phyloP scores from a whole-genome alignment of 148 eudicot genomes.

The Chenopodium berlandieri region DNA sequence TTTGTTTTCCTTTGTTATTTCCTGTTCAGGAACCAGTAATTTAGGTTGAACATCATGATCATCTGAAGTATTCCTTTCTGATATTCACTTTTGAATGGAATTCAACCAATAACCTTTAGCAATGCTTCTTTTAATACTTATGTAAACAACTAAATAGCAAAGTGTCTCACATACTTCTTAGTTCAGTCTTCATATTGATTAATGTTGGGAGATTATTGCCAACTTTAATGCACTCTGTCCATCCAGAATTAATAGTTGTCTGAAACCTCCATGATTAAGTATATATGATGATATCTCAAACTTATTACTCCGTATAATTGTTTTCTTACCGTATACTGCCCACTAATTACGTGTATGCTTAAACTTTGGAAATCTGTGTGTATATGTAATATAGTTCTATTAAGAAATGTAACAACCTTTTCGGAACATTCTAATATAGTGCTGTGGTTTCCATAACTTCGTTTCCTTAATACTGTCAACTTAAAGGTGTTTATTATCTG shows the following conservation, averaged over 20 bases:
- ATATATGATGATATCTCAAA: too few relatives aligned
- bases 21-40: neutral
- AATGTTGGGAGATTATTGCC: too few relatives aligned
- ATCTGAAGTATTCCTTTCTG: neutral
- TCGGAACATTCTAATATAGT: neutral
- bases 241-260: too few relatives aligned
- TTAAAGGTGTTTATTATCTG: neutral
- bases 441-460: neutral
- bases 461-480: neutral
- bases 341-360: neutral
- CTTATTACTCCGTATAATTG: too few relatives aligned
- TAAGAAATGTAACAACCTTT: neutral
- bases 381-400: too few relatives aligned
- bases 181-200: too few relatives aligned
- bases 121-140: neutral
- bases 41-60: neutral
- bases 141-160: neutral
- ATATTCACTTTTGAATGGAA: too few relatives aligned
- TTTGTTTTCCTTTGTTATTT: neutral
- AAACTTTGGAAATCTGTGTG: too few relatives aligned
- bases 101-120: neutral
- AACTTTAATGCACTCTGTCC: too few relatives aligned
- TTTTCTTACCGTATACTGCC: neutral
- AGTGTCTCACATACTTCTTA: neutral
- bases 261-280: too few relatives aligned